Evolutionary conservation across 2,329 filamentous ascomycete genomes (phyloP), one percentile per base, ranked within the genome.

Genomic region (Penicillium sp.): DNA sequence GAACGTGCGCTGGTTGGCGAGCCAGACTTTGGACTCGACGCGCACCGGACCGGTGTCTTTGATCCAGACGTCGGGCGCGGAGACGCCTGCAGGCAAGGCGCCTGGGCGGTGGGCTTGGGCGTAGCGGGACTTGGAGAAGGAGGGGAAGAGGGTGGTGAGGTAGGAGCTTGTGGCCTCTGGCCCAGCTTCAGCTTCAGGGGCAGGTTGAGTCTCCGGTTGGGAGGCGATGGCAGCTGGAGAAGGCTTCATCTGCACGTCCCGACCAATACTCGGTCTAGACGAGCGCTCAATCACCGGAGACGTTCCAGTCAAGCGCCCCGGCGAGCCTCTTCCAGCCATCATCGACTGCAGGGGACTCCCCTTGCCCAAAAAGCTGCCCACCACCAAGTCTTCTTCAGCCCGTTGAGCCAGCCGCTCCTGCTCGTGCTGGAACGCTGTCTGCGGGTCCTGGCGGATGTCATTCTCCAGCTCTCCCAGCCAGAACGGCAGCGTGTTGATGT

Each of bases 1-100:
- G 71, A 97, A 99, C 0, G 94, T 99, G 60, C 94, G 88, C 76
- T 99, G 93, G 74, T 99, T 99, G 55, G 94, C 94, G 57, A 99
- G 86, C 93, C 94, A 99, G 28, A 99, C 93, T 75, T 99, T 99
- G 60, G 91, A 91, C 77, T 99, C 94, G 57, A 99, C 91, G 69
- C 91, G 89, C 62, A 97, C 83, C 35, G 91, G 89, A 3, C 94
- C 93, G 33, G 88, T 83, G 74, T 99, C 95, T 78, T 99, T 99
- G 79, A 99, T 90, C 86, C 93, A 95, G 62, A 85, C 81, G 8
- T 83, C 84, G 1, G 94, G 94, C 68, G 95, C 86, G 21, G 83
- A 83, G n/a, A 99, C 90, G 30, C 94, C 94, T 24, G 91, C 89
- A 0, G 94, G 94, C 3, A 97, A 79, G 52, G 80, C 75, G 77